phyloP scores from a whole-genome alignment of 2,329 filamentous ascomycete species.

The Clonostachys solani region DNA sequence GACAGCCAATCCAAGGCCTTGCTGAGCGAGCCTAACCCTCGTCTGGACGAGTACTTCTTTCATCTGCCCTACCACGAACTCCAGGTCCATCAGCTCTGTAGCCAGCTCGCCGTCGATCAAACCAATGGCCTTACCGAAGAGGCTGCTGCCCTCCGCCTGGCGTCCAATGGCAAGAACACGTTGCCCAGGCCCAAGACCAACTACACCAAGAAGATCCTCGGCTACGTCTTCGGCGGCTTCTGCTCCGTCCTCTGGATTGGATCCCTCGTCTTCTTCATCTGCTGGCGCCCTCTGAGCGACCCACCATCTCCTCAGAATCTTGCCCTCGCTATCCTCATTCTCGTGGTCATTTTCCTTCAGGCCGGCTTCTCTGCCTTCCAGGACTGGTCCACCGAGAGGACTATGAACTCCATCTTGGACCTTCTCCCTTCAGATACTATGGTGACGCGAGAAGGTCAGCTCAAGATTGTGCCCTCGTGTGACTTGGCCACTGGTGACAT shows the following conservation, averaged over 20 bases:
- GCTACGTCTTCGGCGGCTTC: conserved; percentile 41
- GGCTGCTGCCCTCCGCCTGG: conserved; percentile 23
- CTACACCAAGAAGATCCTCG: conserved; percentile 32
- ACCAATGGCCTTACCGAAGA: conserved; percentile 26
- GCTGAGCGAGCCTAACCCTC: conserved; percentile 4
- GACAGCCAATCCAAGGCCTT: conserved; percentile 11
- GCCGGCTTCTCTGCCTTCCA: too few species aligned
- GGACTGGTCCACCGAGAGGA: too few species aligned
- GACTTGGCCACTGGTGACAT: conserved; percentile 39
- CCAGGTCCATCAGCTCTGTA: conserved; percentile 23
- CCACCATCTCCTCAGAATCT: conserved; percentile 11
- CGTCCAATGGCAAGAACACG: conserved; percentile 34
- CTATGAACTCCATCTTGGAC: too few species aligned
- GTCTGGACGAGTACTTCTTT: conserved; percentile 29
- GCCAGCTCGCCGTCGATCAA: conserved; percentile 29
- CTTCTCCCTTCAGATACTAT: too few species aligned
- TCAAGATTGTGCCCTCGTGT: conserved; percentile 36
- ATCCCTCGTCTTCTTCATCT: conserved; percentile 43
- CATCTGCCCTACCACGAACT: conserved; percentile 32
- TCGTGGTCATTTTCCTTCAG: too few species aligned
- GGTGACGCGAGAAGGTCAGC: too few species aligned
- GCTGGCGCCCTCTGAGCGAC: conserved; percentile 40
- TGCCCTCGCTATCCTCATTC: too few species aligned
- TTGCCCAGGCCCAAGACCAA: conserved; percentile 35
- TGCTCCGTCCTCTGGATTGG: conserved; percentile 41